Evolutionary conservation across 2,329 filamentous ascomycete genomes (phyloP).

Genomic region (Sporothrix humicola): DNA sequence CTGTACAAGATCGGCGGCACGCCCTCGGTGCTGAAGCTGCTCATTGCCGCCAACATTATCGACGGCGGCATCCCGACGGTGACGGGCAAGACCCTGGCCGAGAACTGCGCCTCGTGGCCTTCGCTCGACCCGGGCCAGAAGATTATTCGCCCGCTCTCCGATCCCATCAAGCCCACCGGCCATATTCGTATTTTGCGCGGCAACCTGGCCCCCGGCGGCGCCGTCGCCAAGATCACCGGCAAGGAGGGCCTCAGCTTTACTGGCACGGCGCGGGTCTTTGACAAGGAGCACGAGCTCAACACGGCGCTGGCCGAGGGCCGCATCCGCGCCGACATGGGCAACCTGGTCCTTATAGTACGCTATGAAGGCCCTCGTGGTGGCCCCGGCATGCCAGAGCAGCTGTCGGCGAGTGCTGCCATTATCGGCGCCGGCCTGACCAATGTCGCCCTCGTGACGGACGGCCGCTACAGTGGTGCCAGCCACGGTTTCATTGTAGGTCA

Average conservation of each 20-base stretch:
- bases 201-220: conserved; percentile 85
- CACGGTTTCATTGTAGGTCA: conserved; percentile 96
- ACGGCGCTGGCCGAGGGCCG: conserved; percentile 69
- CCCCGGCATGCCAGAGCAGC: conserved; percentile 94
- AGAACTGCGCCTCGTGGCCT: conserved; percentile 80
- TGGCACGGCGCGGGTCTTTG: conserved; percentile 80
- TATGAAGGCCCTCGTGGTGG: conserved; percentile 95
- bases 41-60: conserved; percentile 76
- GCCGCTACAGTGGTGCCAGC: conserved; percentile 83
- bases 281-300: conserved; percentile 83
- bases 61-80: conserved; percentile 81
- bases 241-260: conserved; percentile 87
- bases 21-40: conserved; percentile 82
- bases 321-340: conserved; percentile 63
- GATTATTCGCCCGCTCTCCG: conserved; percentile 77
- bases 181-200: conserved; percentile 88
- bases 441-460: conserved; percentile 90
- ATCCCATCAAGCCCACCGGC: conserved; percentile 79
- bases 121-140: conserved; percentile 77
- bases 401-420: conserved; percentile 85
- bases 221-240: conserved; percentile 94
- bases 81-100: conserved; percentile 80
- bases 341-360: conserved; percentile 86
- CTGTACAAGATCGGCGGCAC: conserved; percentile 85
- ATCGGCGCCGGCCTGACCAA: conserved; percentile 91